Evolutionary conservation across 192 early-diverging fungal species (phyloP), one percentile per base, ranked within the genome.

Genomic region (Gigaspora rosea): DNA sequence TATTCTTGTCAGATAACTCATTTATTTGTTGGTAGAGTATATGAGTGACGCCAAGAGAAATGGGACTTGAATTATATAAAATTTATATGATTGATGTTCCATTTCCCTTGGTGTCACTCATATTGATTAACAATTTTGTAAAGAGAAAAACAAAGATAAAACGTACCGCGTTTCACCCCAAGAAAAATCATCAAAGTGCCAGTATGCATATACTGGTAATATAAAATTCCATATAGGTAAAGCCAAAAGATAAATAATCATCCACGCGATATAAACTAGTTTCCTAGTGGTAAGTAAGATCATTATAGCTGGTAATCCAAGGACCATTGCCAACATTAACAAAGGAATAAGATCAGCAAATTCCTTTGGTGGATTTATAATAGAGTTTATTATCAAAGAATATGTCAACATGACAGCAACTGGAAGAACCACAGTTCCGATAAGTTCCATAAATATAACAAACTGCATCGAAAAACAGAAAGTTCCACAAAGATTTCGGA

Each of bases 381-480:
- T 82, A 56, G 90, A 78, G 33, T 83, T 86, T 56, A 88, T 83
- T 54, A 92, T 86, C 74, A 93, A 77, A 22, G 89, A 86, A 11
- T 87, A 83, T n/a, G 92, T 93, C 68, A 93, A 81, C 61, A 88
- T 81, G 76, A 94, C 88, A 64, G 92, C 92, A 8, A 90, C 91
- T n/a, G 93, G 93, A 57, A 94, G 82, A 35, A 90, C 91, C 7
- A 93, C 83, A 0, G 93, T 94, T 51, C 93, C 93, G 9, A 93
- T 86, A 49, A 94, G 81, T 72, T 93, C 91, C 83, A 93, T 87
- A 78, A 93, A 82, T 50, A 93, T 86, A 10, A 92, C 91, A 81
- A 94, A 92, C 84, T 94, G 93, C 90, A 92, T 98, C 35, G 94
- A 96, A 78, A 98, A 94, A 77, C 97, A 98, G 84, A 98, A 98